phyloP scores from a whole-genome alignment of 805 yeast species.

The Spencermartinsiella europaea region DNA sequence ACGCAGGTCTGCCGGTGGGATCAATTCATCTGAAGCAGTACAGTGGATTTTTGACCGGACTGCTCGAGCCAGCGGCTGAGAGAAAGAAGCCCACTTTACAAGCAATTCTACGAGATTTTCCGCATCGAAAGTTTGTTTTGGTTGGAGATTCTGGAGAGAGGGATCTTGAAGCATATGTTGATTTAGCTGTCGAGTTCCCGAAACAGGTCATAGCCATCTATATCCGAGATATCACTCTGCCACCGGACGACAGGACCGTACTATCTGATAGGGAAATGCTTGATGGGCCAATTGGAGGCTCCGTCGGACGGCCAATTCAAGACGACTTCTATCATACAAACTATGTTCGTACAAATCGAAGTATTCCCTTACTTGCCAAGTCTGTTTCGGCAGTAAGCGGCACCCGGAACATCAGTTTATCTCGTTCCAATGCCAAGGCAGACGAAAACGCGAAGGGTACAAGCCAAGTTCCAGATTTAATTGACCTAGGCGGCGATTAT shows the following conservation, averaged over 20 bases:
- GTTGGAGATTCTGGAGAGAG: slow-evolving; percentile 96
- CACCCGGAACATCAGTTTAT: too few species aligned
- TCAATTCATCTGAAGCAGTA: slow-evolving; percentile 86
- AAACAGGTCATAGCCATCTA: slow-evolving; percentile 65
- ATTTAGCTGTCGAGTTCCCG: slow-evolving; percentile 59
- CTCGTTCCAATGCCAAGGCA: too few species aligned
- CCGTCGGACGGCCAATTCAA: background rate
- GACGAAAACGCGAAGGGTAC: too few species aligned
- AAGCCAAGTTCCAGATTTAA: slow-evolving; percentile 16
- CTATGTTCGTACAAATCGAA: background rate
- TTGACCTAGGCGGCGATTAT: slow-evolving; percentile 24
- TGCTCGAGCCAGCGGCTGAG: slow-evolving; percentile 83
- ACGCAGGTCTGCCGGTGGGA: slow-evolving; percentile 63
- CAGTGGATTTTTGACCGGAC: slow-evolving; percentile 69
- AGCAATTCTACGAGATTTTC: slow-evolving; percentile 66
- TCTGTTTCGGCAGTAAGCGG: background rate
- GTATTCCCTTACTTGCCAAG: background rate
- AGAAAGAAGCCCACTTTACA: slow-evolving; percentile 65
- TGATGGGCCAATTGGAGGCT: background rate
- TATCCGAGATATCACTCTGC: slow-evolving; percentile 62
- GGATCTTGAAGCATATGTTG: slow-evolving; percentile 86
- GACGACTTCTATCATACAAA: slow-evolving; percentile 16
- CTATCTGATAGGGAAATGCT: slow-evolving; percentile 13
- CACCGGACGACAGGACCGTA: slow-evolving; percentile 26
- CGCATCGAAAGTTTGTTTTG: slow-evolving; percentile 69